Percentiles rank a stretch among this genome's conserved stretches.
Conservation (phyloP, 2,329 filamentous ascomycete genomes). For the Nemania sp. region DNA sequence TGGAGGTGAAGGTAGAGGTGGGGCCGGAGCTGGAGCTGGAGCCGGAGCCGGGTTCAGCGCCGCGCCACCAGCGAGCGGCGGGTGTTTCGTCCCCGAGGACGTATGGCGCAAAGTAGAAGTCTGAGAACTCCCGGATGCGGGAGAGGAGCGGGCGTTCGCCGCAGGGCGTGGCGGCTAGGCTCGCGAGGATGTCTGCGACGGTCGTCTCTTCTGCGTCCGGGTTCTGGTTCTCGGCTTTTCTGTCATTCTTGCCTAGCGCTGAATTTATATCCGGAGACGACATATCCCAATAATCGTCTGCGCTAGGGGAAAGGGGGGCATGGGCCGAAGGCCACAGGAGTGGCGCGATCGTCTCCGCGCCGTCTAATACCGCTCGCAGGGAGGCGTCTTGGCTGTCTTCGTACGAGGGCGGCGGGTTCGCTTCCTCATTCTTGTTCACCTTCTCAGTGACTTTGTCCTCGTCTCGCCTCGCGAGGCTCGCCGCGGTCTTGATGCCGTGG, state of each 20-base stretch:
- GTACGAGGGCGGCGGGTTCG: conserved; percentile 19
- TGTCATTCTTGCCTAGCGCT: background rate
- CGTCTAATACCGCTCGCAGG: conserved; percentile 6
- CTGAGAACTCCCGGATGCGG: conserved; percentile 19
- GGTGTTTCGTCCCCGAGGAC: background rate
- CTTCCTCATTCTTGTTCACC: background rate
- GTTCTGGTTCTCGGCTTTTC: background rate
- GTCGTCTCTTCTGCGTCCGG: background rate
- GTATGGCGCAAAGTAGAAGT: conserved; percentile 19
- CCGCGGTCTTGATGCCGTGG: background rate
- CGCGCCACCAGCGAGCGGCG: too few relatives aligned
- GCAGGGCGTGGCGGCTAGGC: conserved; percentile 9
- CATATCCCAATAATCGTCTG: background rate
- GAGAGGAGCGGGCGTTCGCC: conserved; percentile 9
- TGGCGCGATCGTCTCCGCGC: background rate
- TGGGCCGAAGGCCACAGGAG: conserved; percentile 10
- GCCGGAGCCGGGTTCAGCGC: too few relatives aligned
- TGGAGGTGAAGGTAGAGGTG: too few relatives aligned
- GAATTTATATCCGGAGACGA: background rate
- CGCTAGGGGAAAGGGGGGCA: background rate
- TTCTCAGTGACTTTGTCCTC: background rate
- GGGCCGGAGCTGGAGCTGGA: too few relatives aligned
- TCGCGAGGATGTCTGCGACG: conserved; percentile 5
- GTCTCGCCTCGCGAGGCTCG: background rate
- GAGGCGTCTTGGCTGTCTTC: conserved; percentile 22